A percentile compares a stretch with the other conserved stretches of the same genome.
phyloP scores from a whole-genome alignment of 495 filamentous ascomycete genomes.

The Aspergillus baeticus region DNA sequence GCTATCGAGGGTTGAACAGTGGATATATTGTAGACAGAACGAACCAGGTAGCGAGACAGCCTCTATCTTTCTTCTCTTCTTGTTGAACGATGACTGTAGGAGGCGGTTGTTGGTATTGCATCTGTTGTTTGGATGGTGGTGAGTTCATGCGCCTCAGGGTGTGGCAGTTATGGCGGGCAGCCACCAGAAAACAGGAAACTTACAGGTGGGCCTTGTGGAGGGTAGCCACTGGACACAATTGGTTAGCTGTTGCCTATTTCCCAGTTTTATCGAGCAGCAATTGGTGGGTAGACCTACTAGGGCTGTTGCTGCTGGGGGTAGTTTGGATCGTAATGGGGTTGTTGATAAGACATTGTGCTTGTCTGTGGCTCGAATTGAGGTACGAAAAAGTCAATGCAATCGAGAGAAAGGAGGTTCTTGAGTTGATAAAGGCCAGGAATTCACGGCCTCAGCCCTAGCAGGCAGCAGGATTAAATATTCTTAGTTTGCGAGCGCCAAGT shows the following conservation, averaged over 20 bases:
- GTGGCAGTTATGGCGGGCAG: too few species aligned
- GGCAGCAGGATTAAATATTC: neutral
- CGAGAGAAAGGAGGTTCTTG: too few species aligned
- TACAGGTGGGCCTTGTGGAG: conserved; percentile 3
- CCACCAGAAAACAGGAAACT: neutral
- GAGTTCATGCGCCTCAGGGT: neutral
- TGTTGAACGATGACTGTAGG: neutral
- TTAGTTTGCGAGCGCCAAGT: too few species aligned
- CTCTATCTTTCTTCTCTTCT: conserved; percentile 8
- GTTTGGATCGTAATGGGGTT: neutral
- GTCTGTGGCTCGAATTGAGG: too few species aligned
- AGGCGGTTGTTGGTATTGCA: neutral
- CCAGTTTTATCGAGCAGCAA: neutral
- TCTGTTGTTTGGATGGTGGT: neutral
- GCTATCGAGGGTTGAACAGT: too few species aligned
- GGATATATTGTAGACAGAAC: neutral
- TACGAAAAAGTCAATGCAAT: too few species aligned
- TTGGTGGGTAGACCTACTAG: neutral
- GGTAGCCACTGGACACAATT: neutral
- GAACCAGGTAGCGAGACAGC: conserved; percentile 2
- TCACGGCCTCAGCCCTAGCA: neutral
- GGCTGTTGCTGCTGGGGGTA: neutral
- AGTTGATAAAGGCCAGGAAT: too few species aligned
- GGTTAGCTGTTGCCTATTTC: neutral
- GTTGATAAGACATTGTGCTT: conserved; percentile 1